Conservation (phyloP, 192 early-diverging fungal genomes). For the Backusella morwellensis region DNA sequence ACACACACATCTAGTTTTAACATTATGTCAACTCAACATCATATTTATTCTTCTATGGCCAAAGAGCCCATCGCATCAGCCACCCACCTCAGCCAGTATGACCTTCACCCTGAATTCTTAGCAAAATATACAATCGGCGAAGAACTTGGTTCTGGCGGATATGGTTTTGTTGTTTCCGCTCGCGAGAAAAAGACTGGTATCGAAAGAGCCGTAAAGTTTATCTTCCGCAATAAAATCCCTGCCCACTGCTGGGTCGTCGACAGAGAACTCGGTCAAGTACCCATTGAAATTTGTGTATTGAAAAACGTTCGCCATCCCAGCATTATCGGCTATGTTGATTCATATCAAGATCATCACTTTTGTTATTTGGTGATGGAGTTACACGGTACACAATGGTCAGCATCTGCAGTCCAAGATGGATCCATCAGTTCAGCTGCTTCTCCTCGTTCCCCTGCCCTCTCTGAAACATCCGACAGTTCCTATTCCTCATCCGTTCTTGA, state of each 20-base stretch:
- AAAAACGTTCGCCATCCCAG: constrained; percentile 55
- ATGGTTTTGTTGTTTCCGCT: constrained; percentile 74
- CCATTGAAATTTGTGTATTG: constrained; percentile 62
- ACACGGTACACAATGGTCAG: constrained; percentile 60
- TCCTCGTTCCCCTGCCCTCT: constrained; percentile 12
- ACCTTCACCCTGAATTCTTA: constrained; percentile 46
- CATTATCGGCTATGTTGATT: constrained; percentile 54
- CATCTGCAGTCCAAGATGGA: constrained; percentile 3
- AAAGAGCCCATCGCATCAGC: constrained; percentile 40
- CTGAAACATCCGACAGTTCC: constrained; percentile 19
- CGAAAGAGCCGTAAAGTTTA: constrained; percentile 69
- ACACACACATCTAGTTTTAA: background rate
- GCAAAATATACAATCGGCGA: constrained; percentile 47
- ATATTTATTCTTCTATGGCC: background rate
- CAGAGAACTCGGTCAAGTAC: constrained; percentile 49
- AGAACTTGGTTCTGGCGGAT: constrained; percentile 75
- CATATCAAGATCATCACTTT: constrained; percentile 51
- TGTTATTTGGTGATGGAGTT: constrained; percentile 69
- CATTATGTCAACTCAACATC: background rate
- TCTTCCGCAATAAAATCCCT: constrained; percentile 57
- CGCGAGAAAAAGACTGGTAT: constrained; percentile 44
- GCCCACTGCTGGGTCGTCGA: constrained; percentile 52
- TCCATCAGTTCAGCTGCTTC: background rate
- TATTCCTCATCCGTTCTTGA: constrained; percentile 9
- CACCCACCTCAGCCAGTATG: constrained; percentile 37